Base-by-base conservation (phyloP, 2,329 filamentous ascomycete genomes). In the Paecilomyces variotii region DNA sequence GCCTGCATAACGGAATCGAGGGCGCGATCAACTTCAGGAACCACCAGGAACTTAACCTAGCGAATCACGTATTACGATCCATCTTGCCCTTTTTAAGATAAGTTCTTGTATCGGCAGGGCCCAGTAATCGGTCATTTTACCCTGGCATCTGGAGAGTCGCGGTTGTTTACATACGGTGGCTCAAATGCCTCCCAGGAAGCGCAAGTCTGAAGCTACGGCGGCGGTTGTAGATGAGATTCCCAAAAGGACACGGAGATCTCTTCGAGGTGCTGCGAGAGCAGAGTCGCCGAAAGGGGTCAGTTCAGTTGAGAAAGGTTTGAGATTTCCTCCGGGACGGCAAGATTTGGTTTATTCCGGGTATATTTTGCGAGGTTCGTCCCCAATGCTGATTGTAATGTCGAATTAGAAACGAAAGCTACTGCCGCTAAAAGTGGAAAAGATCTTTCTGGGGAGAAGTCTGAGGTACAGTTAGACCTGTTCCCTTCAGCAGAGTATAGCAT, bases 151-250 rank as follows among this genome's bases (percentile, higher is more conserved):
- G n/a, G n/a, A 19, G n/a, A 45, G n/a, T 24, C 7, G 5, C 39
- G 2, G 4, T 45, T 19, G 39, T 45, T 32, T 19, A 45, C 35
- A 6, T 9, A n/a, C 39, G 39, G n/a, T 24, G 34, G 34, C 51
- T 30, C 50, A 27, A 45, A 64, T 64, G 62, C 59, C 59, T n/a
- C 54, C 59, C 39, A 56, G 30, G 50, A 72, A 72, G 62, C 70
- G 70, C 62, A 70, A 68, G 61, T 65, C 67, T 1, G 64, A 64
- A 51, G 60, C 58, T 59, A 63, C 62, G 25, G 58, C 61, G 25
- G 57, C 61, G 57, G 55, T 63, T 55, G 64, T 64, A 24, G 64
- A 66, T 19, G 54, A 45, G 12, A 4, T 7, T 45, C 62, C 68
- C 1, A 73, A 72, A 57, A 64, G 61, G 34, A 59, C 63, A 28